Base-by-base conservation (phyloP, 1,284 basidiomycete genomes). In the Hemileia vastatrix region DNA sequence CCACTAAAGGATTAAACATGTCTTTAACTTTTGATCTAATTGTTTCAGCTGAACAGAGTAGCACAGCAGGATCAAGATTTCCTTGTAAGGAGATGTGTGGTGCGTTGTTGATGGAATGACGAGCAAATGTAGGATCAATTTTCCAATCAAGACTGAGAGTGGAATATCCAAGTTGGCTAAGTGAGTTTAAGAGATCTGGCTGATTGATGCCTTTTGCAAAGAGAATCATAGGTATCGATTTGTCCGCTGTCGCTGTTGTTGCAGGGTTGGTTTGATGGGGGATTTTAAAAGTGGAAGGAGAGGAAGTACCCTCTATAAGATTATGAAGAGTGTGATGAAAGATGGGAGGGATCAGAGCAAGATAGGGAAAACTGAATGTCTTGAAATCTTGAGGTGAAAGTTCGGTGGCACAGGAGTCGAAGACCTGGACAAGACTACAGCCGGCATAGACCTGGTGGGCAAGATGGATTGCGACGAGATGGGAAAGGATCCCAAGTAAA, bases 391-490 rank as follows among this genome's bases (percentile, higher is more conserved):
- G 79, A 3, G 86, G 88, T 4, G 89, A 86, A 65, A 97, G 81
- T 74, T 94, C 91, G 64, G 88, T 87, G 3, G 89, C 92, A 83
- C 88, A 90, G 2, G 92, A 94, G 77, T 97, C 92, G 73, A 97
- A 97, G 13, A 97, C 83, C 83, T 97, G 92, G 4, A 95, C 80
- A 58, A 94, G 80, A 90, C 95, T 72, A 43, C 59, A 62, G 45
- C 92, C 92, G 1, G 93, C 92, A 64, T 85, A 84, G 40, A 90
- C 86, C 77, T 97, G 93, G 2, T 88, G 89, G 54, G 93, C 85
- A 58, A 96, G 80, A 73, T 86, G 89, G 70, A 91, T 86, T 43
- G 87, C 84, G 76, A 87, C 91, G 31, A 93, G 85, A 65, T 86
- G 82, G 18, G 92, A 87, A 66, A 95, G 87, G 65, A 83, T 81